Conservation (phyloP, 1,284 basidiomycete species). For the Ustilago vetiveriae region DNA sequence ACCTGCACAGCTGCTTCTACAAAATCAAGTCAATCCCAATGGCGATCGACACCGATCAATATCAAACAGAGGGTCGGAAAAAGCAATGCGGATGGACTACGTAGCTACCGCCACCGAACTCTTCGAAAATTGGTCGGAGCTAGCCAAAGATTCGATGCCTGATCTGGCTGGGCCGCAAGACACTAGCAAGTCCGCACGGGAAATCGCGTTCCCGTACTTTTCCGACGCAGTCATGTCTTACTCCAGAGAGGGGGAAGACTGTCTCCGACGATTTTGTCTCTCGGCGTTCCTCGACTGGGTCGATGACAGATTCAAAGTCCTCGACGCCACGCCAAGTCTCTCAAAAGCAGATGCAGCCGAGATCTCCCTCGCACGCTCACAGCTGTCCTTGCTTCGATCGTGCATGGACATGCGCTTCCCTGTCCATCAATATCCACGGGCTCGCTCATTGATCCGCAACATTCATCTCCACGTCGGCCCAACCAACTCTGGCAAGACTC, state of each 20-base stretch:
- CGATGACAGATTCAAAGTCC: constrained; percentile 7
- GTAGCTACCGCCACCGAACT: constrained; percentile 11
- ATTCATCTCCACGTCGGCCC: constrained; percentile 96
- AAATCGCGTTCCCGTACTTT: constrained; percentile 6
- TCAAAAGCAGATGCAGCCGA: constrained; percentile 4
- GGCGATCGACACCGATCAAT: neutral
- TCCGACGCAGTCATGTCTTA: constrained; percentile 20
- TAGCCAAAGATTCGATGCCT: constrained; percentile 14
- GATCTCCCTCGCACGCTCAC: constrained; percentile 29
- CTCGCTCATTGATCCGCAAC: constrained; percentile 74
- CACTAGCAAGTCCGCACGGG: constrained; percentile 1
- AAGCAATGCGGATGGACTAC: neutral
- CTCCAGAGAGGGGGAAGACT: constrained; percentile 30
- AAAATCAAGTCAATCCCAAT: neutral
- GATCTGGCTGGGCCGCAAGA: constrained; percentile 16
- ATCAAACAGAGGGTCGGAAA: neutral
- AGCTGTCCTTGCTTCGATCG: constrained; percentile 36
- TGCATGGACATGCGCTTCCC: constrained; percentile 59
- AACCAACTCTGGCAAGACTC: constrained; percentile 96
- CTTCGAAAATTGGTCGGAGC: constrained; percentile 18
- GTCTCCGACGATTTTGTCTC: constrained; percentile 26
- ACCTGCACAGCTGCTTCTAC: constrained; percentile 11
- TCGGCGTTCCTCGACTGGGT: constrained; percentile 46
- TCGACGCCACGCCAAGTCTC: neutral
- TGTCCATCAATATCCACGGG: constrained; percentile 65